These are phyloP conservation scores for Cadophora luteo-olivacea DNA, from an alignment of 2,329 filamentous ascomycete genomes.

Conservation along the genomic window DNA sequence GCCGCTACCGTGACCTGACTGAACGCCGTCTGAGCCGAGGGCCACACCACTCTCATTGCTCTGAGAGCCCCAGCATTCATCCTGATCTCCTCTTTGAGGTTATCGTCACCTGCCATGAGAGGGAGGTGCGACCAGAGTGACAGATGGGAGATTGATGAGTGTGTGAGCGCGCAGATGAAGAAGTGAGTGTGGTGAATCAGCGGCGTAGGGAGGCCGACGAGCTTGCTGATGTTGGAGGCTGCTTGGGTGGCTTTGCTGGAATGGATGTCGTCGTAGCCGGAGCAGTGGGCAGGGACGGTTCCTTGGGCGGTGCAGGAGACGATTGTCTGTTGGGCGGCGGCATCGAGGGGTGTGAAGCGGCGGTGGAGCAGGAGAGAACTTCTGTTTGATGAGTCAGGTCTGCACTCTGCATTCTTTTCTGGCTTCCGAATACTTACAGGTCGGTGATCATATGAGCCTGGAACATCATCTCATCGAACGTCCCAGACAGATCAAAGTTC, in stretches of 20 bases:
- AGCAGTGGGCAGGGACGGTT: constrained; percentile 47
- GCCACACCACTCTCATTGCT: constrained; percentile 32
- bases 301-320: constrained; percentile 62
- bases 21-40: constrained; percentile 64
- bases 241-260: constrained; percentile 81
- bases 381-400: constrained; percentile 40
- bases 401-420: not conserved
- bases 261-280: constrained; percentile 51
- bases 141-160: constrained; percentile 80
- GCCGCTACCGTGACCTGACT: constrained; percentile 78
- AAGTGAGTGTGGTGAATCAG: constrained; percentile 80
- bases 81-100: constrained; percentile 74
- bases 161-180: constrained; percentile 78
- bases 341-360: constrained; percentile 76
- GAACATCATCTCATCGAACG: constrained; percentile 88
- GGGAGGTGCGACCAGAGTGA: constrained; percentile 76
- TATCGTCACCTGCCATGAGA: constrained; percentile 65
- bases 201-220: constrained; percentile 75
- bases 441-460: constrained; percentile 82
- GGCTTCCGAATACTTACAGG: constrained; percentile 37
- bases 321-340: constrained; percentile 59
- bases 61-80: constrained; percentile 62
- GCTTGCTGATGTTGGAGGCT: constrained; percentile 76
- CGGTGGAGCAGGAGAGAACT: constrained; percentile 79
- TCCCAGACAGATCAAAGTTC: constrained; percentile 70